Evolutionary conservation across 108 stramenopile genomes (phyloP).

Genomic region (Nitzschia sp.): DNA sequence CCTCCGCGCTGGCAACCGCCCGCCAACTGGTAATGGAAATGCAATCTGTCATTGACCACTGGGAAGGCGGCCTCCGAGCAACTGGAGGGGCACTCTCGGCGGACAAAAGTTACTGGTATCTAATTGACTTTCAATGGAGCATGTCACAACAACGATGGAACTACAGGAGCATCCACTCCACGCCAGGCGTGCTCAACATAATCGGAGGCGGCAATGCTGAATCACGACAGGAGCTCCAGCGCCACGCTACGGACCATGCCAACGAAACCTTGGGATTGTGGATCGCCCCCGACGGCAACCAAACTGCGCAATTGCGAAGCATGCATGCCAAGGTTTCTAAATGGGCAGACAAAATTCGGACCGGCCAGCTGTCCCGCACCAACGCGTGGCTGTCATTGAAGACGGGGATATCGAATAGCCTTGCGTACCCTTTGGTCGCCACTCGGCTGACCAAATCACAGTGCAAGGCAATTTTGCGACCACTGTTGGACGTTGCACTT

Average conservation of each 20-base stretch:
- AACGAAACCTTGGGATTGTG: slow-evolving; percentile 3
- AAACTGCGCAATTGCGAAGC: neutral
- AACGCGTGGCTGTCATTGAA: neutral
- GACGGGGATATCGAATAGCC: neutral
- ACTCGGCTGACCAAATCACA: neutral
- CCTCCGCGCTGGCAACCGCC: neutral
- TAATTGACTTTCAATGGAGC: slow-evolving; percentile 10
- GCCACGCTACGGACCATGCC: neutral
- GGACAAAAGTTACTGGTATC: slow-evolving; percentile 3
- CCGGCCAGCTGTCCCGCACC: neutral
- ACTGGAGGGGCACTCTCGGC: slow-evolving; percentile 1
- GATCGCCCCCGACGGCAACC: slow-evolving; percentile 8
- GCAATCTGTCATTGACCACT: slow-evolving; percentile 1
- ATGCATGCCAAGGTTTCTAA: neutral
- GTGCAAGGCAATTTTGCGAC: neutral
- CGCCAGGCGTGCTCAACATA: neutral
- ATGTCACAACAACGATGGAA: neutral
- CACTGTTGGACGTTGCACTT: neutral
- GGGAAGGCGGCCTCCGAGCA: slow-evolving; percentile 1
- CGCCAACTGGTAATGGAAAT: neutral
- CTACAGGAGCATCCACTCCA: neutral
- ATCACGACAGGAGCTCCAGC: neutral
- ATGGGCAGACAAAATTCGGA: neutral
- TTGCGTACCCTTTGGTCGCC: neutral
- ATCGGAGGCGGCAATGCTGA: neutral